Evolutionary conservation across 75 land plant genomes (phyloP).

Genomic region (Pinus albicaulis): DNA sequence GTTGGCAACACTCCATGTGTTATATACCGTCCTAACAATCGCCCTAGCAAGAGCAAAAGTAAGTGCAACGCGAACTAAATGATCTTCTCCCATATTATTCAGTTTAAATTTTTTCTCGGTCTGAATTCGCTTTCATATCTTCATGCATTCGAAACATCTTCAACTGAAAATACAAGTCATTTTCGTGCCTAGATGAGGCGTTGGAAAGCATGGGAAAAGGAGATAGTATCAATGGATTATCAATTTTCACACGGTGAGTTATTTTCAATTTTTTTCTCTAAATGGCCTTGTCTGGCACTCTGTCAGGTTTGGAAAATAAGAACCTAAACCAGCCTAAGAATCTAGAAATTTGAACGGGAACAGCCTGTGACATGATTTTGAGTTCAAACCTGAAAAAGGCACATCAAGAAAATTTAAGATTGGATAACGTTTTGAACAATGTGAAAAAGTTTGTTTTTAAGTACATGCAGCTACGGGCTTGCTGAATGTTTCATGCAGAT

Average conservation of each 20-base stretch:
- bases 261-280: background rate
- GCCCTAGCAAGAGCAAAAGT: conserved; percentile 42
- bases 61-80: background rate
- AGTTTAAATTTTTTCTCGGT: background rate
- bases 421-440: background rate
- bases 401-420: background rate
- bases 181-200: conserved; percentile 35
- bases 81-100: background rate
- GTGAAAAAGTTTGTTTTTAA: background rate
- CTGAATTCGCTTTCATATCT: background rate
- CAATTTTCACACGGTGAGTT: conserved; percentile 37
- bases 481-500: conserved; percentile 12
- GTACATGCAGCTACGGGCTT: background rate
- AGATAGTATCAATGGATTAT: conserved; percentile 42
- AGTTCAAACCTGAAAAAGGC: background rate
- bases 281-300: background rate
- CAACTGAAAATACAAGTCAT: background rate
- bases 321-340: no score
- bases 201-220: conserved; percentile 60
- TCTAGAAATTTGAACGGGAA: background rate
- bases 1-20: conserved; percentile 45
- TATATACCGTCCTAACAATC: conserved; percentile 43
- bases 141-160: background rate
- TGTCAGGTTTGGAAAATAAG: no score
- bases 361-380: background rate